A percentile compares a stretch with the other conserved stretches of the same genome.
phyloP scores from a whole-genome alignment of 2,329 filamentous ascomycete genomes.

The Trichoderma arundinaceum region DNA sequence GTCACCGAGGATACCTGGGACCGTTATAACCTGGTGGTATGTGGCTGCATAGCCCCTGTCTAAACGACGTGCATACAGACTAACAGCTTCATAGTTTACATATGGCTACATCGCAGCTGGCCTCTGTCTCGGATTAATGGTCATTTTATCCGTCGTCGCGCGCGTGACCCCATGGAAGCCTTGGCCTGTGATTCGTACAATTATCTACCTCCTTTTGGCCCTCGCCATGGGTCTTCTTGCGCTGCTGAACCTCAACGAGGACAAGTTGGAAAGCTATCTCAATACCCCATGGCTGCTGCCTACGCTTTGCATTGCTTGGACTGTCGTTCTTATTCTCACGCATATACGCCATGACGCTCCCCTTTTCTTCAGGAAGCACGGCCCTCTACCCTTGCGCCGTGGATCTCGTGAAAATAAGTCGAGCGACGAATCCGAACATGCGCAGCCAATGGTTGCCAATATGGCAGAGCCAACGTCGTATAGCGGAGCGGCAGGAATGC shows the following conservation, averaged over 20 bases:
- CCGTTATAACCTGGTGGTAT: conserved; percentile 44
- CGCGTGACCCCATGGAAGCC: conserved; percentile 42
- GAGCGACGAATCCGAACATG: conserved; percentile 11
- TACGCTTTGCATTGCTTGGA: conserved; percentile 45
- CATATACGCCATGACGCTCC: conserved; percentile 39
- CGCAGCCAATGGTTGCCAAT: conserved; percentile 17
- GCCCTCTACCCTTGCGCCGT: not conserved
- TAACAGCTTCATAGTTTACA: conserved; percentile 39
- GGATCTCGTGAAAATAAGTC: not conserved
- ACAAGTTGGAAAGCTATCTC: conserved; percentile 36
- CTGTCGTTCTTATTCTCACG: conserved; percentile 43
- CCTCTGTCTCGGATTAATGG: conserved; percentile 43
- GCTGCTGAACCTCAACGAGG: conserved; percentile 37
- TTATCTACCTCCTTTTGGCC: conserved; percentile 41
- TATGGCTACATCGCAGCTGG: conserved; percentile 46
- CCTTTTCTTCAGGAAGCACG: conserved; percentile 25
- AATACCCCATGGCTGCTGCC: conserved; percentile 43
- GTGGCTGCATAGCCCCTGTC: conserved; percentile 10
- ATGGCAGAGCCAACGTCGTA: conserved; percentile 7
- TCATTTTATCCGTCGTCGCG: conserved; percentile 41
- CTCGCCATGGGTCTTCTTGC: conserved; percentile 41
- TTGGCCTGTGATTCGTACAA: conserved; percentile 43
- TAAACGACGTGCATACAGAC: not conserved
- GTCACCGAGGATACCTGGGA: conserved; percentile 37
- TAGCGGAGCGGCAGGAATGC: not conserved